These are phyloP conservation scores for Nemania abortiva DNA, from an alignment of 2,329 filamentous ascomycete genomes.

Conservation along the genomic window DNA sequence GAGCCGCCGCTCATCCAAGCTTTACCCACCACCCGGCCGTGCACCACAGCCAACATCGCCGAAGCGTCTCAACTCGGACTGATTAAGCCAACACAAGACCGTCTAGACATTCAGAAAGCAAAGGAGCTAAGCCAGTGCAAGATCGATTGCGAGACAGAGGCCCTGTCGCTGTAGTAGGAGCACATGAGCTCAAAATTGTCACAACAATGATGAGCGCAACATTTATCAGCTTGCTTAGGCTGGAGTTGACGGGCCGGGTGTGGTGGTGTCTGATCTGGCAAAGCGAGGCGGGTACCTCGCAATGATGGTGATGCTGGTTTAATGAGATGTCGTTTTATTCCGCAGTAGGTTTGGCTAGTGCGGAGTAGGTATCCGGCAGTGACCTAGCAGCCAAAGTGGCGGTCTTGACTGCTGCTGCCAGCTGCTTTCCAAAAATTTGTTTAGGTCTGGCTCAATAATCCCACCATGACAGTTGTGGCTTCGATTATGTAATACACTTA, in stretches of 20 bases:
- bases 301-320: constrained; percentile 30
- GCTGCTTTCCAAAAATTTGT: not conserved
- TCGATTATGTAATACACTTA: not conserved
- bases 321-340: constrained; percentile 38
- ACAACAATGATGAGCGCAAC: not conserved
- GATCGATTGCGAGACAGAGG: constrained; percentile 18
- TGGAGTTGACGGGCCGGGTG: not conserved
- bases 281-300: constrained; percentile 18
- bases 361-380: constrained; percentile 16
- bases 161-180: constrained; percentile 1
- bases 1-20: constrained; percentile 23
- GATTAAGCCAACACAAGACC: constrained; percentile 21
- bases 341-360: constrained; percentile 20
- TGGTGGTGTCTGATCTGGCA: constrained; percentile 22
- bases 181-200: constrained; percentile 6
- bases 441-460: not conserved
- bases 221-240: constrained; percentile 9
- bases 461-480: not conserved
- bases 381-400: not conserved
- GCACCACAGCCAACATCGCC: constrained; percentile 24
- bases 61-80: constrained; percentile 14
- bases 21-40: constrained; percentile 31
- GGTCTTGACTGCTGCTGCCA: not conserved
- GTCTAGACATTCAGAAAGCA: constrained; percentile 13
- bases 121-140: constrained; percentile 9